Conservation (phyloP, 768 basidiomycete species). For the Leccinum longicurvipes region DNA sequence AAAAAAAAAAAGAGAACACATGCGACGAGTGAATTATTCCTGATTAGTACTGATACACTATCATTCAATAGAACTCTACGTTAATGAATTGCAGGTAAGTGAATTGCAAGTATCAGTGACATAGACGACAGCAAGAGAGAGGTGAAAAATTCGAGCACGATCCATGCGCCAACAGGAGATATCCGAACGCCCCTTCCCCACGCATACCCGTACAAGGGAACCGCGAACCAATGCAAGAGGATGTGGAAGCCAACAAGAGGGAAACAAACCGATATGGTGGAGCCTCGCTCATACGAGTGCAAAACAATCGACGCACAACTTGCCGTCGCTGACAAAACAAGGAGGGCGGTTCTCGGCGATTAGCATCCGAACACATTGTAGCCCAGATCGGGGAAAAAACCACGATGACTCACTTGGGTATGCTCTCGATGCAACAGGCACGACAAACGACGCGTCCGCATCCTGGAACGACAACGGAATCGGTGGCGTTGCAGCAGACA, state of each 20-base stretch:
- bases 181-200: not conserved
- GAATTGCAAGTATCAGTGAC: constrained; percentile 9
- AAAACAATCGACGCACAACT: constrained; percentile 32
- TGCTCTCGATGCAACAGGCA: constrained; percentile 35
- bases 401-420: constrained; percentile 32
- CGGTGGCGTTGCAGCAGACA: constrained; percentile 1
- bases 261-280: not conserved
- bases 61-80: constrained; percentile 5
- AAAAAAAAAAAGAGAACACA: not conserved
- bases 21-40: not conserved
- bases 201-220: not conserved
- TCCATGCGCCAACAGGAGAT: no score
- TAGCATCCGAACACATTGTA: constrained; percentile 8
- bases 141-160: not conserved
- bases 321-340: constrained; percentile 23
- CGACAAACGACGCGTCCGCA: constrained; percentile 36
- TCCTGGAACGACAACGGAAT: constrained; percentile 23
- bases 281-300: constrained; percentile 17
- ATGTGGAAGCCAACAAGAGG: not conserved
- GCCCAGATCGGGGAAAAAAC: no score
- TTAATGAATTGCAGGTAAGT: not conserved
- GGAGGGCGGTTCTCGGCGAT: not conserved
- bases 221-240: no score
- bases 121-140: not conserved
- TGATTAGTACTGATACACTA: constrained; percentile 15